phyloP scores from a whole-genome alignment of 139 green algal species.

The Volvox africanus region DNA sequence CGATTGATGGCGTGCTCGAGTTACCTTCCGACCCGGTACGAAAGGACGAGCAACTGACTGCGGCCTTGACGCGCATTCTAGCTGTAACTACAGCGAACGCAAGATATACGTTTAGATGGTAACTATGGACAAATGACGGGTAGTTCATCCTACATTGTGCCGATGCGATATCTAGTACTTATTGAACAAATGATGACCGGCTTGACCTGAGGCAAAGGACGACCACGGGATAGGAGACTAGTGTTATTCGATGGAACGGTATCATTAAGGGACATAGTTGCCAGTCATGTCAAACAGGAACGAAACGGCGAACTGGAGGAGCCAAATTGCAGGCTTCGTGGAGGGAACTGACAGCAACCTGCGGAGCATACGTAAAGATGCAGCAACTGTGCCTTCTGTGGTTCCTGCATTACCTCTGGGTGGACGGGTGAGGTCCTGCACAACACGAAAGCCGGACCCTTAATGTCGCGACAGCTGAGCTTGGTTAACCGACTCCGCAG shows the following conservation, averaged over 20 bases:
- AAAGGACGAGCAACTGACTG: too few species aligned
- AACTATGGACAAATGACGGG: background rate
- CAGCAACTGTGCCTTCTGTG: background rate
- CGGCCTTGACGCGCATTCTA: too few species aligned
- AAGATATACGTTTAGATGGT: background rate
- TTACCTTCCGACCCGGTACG: too few species aligned
- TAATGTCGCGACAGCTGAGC: background rate
- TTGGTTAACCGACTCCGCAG: background rate
- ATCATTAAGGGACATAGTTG: background rate
- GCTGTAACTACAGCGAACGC: background rate
- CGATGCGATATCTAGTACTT: too few species aligned
- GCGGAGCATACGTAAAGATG: background rate
- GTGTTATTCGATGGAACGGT: too few species aligned
- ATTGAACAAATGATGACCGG: too few species aligned
- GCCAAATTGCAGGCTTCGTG: background rate
- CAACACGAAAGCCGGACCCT: background rate
- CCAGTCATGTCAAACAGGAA: constrained; percentile 1
- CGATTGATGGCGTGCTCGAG: too few species aligned
- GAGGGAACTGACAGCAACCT: constrained; percentile 23
- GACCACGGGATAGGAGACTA: too few species aligned
- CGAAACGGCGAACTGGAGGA: constrained; percentile 14
- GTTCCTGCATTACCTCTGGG: background rate
- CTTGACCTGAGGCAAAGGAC: too few species aligned
- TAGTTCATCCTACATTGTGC: background rate
- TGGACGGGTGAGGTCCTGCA: background rate